Evolutionary conservation across 306 rosid species (phyloP), one percentile per base, ranked within the genome.

Genomic region (Cucurbita ficifolia): DNA sequence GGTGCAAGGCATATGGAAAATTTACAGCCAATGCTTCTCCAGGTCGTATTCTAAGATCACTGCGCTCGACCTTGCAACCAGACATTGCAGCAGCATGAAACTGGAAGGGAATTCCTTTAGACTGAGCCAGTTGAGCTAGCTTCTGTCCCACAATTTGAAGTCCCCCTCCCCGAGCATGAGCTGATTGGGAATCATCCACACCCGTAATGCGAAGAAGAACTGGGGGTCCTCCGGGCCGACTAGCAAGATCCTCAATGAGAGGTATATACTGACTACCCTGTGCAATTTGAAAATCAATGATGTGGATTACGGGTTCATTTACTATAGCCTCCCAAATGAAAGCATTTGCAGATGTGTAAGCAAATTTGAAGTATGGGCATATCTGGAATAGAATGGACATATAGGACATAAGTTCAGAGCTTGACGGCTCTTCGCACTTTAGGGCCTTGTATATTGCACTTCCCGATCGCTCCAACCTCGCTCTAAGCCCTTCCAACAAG

Each of bases 251-350:
- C 49, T 84, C 54, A 19, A 95, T 82, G 18, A 95, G 88, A 19
- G 77, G 36, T 79, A 84, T 36, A 88, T 87, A 95, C 72, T 95
- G 99, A 59, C 82, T 86, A 36, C 97, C 97, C 80, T 95, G 97
- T 5, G 99, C 90, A 35, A 95, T 88, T 78, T 95, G 99, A 84
- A 95, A 95, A 86, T 95, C 99, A 73, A 95, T 86, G 42, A 95
- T 88, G 76, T 91, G 97, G 77, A 95, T 80, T 76, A 79, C 83
- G 61, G 87, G 82, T 48, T 95, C 96, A 75, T 86, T 83, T 57
- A 57, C 63, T 82, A 91, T 76, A 22, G 92, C 96, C 79, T 95
- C 96, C 71, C 21, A 42, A 22, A 95, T 84, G 61, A 82, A 76
- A 65, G 75, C 87, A 74, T 95, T 95, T 10, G 99, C 86, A 46